Conservation (phyloP, 2,329 filamentous ascomycete species). For the Fusarium nygamai region DNA sequence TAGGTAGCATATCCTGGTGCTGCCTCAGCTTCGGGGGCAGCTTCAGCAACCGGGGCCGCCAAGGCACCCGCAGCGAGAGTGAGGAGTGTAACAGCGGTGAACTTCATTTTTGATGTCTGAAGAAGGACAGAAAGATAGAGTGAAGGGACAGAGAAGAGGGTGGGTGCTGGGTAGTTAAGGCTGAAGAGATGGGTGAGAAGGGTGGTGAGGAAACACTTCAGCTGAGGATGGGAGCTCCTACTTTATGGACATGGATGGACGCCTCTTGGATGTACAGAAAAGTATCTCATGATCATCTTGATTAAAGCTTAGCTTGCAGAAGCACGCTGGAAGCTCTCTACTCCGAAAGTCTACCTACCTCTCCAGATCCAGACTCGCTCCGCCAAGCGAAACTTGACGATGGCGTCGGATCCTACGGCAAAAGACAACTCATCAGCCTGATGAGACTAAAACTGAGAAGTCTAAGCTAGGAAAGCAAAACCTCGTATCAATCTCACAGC, state of each 20-base stretch:
- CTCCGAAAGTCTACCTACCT: not conserved
- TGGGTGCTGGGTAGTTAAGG: not conserved
- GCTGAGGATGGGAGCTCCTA: not conserved
- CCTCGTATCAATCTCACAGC: constrained; percentile 12
- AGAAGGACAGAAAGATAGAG: not conserved
- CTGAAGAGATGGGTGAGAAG: constrained; percentile 4
- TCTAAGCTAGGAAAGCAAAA: not conserved
- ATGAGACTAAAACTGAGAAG: constrained; percentile 1
- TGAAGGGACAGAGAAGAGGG: not conserved
- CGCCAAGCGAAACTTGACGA: not conserved
- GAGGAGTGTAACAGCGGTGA: constrained; percentile 40
- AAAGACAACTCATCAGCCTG: not conserved
- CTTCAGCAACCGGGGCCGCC: constrained; percentile 37
- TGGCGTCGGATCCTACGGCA: constrained; percentile 10
- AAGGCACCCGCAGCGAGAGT: constrained; percentile 39
- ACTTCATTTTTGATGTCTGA: constrained; percentile 44
- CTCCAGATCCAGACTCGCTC: not conserved
- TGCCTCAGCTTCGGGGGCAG: constrained; percentile 23
- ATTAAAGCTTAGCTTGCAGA: not conserved
- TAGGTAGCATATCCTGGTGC: not conserved
- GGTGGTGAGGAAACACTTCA: not conserved
- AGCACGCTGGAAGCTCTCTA: not conserved
- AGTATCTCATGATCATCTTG: not conserved
- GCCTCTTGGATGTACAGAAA: not conserved
- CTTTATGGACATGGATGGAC: constrained; percentile 26